Percentiles rank a stretch among this genome's conserved stretches.
phyloP scores from a whole-genome alignment of 257 asterid species.

The Nyctanthes arbortristis region DNA sequence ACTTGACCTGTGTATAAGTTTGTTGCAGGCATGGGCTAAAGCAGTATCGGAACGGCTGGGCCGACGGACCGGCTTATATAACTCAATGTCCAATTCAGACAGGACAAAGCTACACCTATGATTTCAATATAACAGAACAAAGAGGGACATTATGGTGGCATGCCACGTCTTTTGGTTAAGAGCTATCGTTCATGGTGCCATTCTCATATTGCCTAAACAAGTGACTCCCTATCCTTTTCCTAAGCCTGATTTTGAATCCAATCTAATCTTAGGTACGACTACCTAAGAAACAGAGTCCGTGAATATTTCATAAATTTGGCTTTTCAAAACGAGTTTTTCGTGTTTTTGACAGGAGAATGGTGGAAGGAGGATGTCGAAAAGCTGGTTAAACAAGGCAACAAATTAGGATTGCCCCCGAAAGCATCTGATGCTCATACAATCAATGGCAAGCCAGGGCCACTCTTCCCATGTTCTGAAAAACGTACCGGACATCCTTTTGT shows the following conservation, averaged over 20 bases:
- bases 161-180: conserved; percentile 69
- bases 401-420: conserved; percentile 41
- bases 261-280: conserved; percentile 28
- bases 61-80: conserved; percentile 54
- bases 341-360: conserved; percentile 34
- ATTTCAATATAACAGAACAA: conserved; percentile 52
- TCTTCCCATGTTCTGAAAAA: conserved; percentile 42
- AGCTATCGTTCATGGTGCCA: conserved; percentile 70
- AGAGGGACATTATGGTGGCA: conserved; percentile 53
- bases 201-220: conserved; percentile 57
- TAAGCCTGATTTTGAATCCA: conserved; percentile 40
- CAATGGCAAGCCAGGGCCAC: conserved; percentile 51
- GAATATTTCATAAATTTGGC: neutral
- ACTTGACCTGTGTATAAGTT: too few species aligned
- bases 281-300: neutral
- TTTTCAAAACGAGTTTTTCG: neutral
- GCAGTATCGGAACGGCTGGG: conserved; percentile 58
- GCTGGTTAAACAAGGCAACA: conserved; percentile 39
- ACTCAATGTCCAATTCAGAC: conserved; percentile 71
- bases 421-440: conserved; percentile 42
- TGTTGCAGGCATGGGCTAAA: conserved; percentile 63
- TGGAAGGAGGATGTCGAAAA: conserved; percentile 45
- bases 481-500: neutral
- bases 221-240: conserved; percentile 69
- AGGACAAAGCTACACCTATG: conserved; percentile 49